Evolutionary conservation across 2,329 filamentous ascomycete genomes (phyloP).

Genomic region (Botrytis cinerea): DNA sequence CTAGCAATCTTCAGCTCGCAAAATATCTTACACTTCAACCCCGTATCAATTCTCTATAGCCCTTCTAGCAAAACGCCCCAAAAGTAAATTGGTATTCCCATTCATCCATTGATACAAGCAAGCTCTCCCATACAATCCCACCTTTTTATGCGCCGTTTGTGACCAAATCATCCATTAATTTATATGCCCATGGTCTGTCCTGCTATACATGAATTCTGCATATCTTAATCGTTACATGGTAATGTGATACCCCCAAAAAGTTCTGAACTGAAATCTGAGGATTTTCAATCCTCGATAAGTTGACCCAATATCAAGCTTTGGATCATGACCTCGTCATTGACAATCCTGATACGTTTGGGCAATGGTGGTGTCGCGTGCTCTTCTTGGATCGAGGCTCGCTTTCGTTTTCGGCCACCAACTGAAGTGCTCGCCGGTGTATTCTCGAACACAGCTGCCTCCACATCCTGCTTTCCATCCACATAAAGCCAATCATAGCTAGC

Average conservation of each 20-base stretch:
- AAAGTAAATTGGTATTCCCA: constrained; percentile 13
- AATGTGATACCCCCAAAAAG: background rate
- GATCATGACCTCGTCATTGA: constrained; percentile 84
- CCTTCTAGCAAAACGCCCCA: background rate
- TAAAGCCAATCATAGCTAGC: constrained; percentile 75
- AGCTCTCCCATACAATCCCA: background rate
- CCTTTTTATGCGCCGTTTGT: background rate
- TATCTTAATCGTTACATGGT: background rate
- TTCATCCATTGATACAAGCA: background rate
- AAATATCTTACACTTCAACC: background rate
- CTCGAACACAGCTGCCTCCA: constrained; percentile 45
- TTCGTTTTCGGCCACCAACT: constrained; percentile 48
- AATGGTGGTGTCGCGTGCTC: constrained; percentile 43
- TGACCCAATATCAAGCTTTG: constrained; percentile 89
- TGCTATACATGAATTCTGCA: background rate
- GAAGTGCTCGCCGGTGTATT: constrained; percentile 30
- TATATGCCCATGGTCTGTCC: background rate
- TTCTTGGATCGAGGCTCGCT: constrained; percentile 43
- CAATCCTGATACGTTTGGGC: constrained; percentile 61
- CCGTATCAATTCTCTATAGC: background rate
- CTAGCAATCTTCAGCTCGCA: background rate
- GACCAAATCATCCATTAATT: background rate
- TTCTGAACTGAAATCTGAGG: background rate
- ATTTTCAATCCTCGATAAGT: constrained; percentile 51
- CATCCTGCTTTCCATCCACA: constrained; percentile 61